Evolutionary conservation across 192 early-diverging fungal genomes (phyloP), one percentile per base, ranked within the genome.

Genomic region (Coemansia sp.): DNA sequence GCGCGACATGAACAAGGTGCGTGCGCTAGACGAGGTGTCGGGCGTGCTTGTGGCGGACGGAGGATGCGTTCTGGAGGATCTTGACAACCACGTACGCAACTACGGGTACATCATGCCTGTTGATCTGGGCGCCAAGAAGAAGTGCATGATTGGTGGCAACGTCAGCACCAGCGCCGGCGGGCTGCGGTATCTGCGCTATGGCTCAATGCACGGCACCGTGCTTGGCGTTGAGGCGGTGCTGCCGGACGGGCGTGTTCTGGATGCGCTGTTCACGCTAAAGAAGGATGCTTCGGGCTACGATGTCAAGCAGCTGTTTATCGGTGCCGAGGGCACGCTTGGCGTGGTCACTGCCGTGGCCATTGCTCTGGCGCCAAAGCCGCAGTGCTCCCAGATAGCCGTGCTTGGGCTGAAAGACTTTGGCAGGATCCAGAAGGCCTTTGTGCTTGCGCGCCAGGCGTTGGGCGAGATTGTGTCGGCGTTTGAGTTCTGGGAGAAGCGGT

Each of bases 231-330:
- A 99, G 84, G 93, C 91, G 8, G 98, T 98, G 0, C 81, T 97
- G 45, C 88, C 98, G 6, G 94, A 98, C 65, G 98, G 98, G 0
- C 92, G 88, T 0, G 83, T 99, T 13, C 83, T 99, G 37, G 86
- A 94, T 53, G 89, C 91, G 41, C 79, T 95, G 61, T 90, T 88
- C 13, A 90, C 87, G n/a, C 77, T 98, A 59, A 89, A 96, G 45
- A 99, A 99, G 76, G 98, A 99, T 68, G 96, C 96, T 47, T 97
- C 98, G 39, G 98, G 95, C 12, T 96, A 93, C 65, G 96, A 99
- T 70, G 67, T 99, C 53, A 99, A 99, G 84, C 97, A 99, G 77
- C 85, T 99, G n/a, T 98, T 99, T 72, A 97, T 99, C 62, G 97
- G 97, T 11, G 88, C 94, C 37, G 97, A 99, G 70, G 97, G 97